These are phyloP conservation scores for Picea mariana DNA, from an alignment of 83 land plant genomes.

Conservation along the genomic window DNA sequence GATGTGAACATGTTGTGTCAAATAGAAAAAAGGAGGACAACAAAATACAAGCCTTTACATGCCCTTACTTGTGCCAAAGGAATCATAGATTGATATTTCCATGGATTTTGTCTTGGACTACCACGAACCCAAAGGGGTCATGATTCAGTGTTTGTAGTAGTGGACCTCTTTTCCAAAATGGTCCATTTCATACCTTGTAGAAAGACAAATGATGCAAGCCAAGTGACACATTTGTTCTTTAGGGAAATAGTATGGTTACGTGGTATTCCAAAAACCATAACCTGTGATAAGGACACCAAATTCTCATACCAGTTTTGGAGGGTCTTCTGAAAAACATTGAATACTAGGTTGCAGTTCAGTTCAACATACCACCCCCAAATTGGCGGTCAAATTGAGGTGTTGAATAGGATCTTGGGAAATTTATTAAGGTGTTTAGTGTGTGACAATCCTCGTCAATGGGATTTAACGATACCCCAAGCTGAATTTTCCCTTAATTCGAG, in stretches of 20 bases:
- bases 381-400: constrained; percentile 18
- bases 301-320: constrained; percentile 23
- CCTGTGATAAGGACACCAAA: constrained; percentile 11
- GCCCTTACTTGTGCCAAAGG: background rate
- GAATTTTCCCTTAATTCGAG: background rate
- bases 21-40: background rate
- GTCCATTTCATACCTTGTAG: constrained; percentile 20
- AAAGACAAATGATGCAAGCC: constrained; percentile 16
- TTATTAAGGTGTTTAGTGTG: constrained; percentile 7
- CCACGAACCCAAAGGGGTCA: constrained; percentile 10
- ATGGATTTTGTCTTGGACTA: constrained; percentile 1
- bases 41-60: background rate
- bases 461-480: background rate
- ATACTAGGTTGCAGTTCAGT: background rate
- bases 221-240: constrained; percentile 13
- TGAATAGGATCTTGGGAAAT: constrained; percentile 7
- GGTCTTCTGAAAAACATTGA: background rate
- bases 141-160: background rate
- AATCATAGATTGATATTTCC: background rate
- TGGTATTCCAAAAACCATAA: constrained; percentile 26
- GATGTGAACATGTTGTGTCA: too few relatives aligned
- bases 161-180: constrained; percentile 11
- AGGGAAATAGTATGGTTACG: constrained; percentile 16
- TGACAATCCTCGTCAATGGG: constrained; percentile 10
- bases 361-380: constrained; percentile 14